A percentile compares a stretch with the other conserved stretches of the same genome.
These are phyloP conservation scores for Colletotrichum endophyticum DNA, from an alignment of 2,329 filamentous ascomycete genomes.

Conservation along the genomic window DNA sequence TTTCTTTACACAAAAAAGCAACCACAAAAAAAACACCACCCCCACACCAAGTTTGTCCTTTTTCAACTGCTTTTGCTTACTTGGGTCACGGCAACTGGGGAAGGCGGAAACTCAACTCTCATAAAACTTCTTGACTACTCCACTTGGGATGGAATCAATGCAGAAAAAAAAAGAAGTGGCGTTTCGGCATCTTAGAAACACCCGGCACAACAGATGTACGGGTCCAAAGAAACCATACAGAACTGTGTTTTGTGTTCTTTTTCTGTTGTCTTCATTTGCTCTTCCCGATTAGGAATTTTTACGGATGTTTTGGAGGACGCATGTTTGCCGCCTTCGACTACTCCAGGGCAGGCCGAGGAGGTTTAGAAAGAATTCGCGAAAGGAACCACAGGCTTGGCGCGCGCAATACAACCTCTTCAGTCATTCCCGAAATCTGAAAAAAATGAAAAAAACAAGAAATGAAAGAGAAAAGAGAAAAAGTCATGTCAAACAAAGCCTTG, in stretches of 20 bases:
- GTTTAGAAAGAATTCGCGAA: background rate
- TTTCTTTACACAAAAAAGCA: background rate
- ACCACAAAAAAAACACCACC: background rate
- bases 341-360: constrained; percentile 20
- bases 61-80: constrained; percentile 5
- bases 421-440: background rate
- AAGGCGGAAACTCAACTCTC: constrained; percentile 7
- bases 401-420: background rate
- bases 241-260: background rate
- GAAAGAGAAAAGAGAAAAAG: background rate
- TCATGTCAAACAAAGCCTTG: constrained; percentile 11
- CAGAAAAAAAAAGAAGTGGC: background rate
- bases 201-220: background rate
- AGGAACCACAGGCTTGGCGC: constrained; percentile 1
- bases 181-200: constrained; percentile 18
- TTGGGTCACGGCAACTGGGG: constrained; percentile 7
- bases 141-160: background rate
- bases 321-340: constrained; percentile 4
- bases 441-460: background rate
- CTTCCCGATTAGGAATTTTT: background rate
- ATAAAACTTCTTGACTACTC: background rate
- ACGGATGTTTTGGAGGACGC: constrained; percentile 16
- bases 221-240: constrained; percentile 14
- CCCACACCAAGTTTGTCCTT: constrained; percentile 10
- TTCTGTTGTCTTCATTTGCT: background rate